Conservation (phyloP, 768 basidiomycete species). For the Lanmaoa rubissima region DNA sequence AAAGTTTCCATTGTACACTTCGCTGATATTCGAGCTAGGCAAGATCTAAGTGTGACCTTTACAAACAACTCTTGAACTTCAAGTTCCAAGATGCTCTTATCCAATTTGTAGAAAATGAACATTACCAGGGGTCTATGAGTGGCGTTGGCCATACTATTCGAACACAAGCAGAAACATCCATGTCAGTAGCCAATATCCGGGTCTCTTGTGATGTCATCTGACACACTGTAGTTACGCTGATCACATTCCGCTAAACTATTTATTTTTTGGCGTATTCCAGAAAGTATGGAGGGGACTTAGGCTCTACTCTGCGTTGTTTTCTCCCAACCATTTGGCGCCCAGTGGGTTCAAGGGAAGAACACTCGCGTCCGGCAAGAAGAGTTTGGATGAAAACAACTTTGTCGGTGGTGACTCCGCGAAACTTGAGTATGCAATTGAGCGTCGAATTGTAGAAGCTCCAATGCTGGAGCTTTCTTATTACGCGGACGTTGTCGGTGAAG, state of each 20-base stretch:
- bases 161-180: slow-evolving; percentile 50
- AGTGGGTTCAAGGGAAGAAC: slow-evolving; percentile 1
- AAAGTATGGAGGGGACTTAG: slow-evolving; percentile 58
- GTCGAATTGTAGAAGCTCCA: slow-evolving; percentile 76
- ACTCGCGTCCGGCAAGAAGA: slow-evolving; percentile 22
- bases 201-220: slow-evolving; percentile 3
- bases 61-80: slow-evolving; percentile 76
- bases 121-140: slow-evolving; percentile 66
- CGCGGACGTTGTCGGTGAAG: slow-evolving; percentile 77
- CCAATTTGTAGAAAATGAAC: slow-evolving; percentile 70
- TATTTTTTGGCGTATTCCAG: slow-evolving; percentile 40
- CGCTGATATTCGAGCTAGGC: slow-evolving; percentile 46
- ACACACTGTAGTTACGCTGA: slow-evolving; percentile 23
- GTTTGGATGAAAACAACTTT: slow-evolving; percentile 52
- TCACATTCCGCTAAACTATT: slow-evolving; percentile 31
- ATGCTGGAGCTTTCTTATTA: slow-evolving; percentile 83
- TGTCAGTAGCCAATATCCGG: slow-evolving; percentile 9
- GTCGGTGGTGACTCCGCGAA: slow-evolving; percentile 53
- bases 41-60: slow-evolving; percentile 75
- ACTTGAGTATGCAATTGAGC: slow-evolving; percentile 86
- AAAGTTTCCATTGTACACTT: too few relatives aligned
- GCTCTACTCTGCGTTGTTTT: slow-evolving; percentile 39
- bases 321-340: slow-evolving; percentile 6
- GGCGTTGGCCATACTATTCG: slow-evolving; percentile 63
- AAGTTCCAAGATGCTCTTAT: slow-evolving; percentile 65